Conservation (phyloP, 345 rosid species). For the Melaleuca alternifolia region DNA sequence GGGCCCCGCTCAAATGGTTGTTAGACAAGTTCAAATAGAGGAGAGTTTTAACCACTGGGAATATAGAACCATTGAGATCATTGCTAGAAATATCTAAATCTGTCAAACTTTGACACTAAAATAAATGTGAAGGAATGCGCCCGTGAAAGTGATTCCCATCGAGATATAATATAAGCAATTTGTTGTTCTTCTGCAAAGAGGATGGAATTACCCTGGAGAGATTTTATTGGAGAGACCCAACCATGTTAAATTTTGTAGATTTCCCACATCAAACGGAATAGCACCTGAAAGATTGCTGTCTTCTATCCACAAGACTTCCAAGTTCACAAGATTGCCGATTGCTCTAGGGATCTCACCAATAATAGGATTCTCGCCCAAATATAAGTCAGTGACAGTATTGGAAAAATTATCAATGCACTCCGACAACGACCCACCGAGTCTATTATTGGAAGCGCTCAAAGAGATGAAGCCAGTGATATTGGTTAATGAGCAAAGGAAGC, state of each 20-base stretch:
- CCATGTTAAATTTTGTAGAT: neutral
- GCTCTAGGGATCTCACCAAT: slow-evolving; percentile 6
- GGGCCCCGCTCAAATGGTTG: slow-evolving; percentile 14
- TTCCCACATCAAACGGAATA: slow-evolving; percentile 5
- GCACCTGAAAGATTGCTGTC: neutral
- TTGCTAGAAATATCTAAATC: neutral
- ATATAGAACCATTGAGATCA: slow-evolving; percentile 13
- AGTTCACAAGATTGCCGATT: slow-evolving; percentile 8
- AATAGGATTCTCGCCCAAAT: neutral
- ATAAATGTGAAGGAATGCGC: slow-evolving; percentile 1
- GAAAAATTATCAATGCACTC: neutral
- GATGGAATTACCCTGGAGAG: slow-evolving; percentile 11
- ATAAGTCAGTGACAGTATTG: neutral
- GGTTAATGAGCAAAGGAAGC: neutral
- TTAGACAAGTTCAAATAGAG: slow-evolving; percentile 4
- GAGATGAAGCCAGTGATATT: neutral
- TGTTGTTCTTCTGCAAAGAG: slow-evolving; percentile 10
- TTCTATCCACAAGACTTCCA: neutral
- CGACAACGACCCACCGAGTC: neutral
- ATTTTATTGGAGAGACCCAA: neutral
- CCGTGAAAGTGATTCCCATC: slow-evolving; percentile 7
- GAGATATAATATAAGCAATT: neutral
- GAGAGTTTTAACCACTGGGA: neutral
- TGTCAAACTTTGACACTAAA: neutral
- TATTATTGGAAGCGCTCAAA: neutral